Evolutionary conservation across 148 eudicot species (phyloP).

Genomic region (Rhododendron kiyosumense): DNA sequence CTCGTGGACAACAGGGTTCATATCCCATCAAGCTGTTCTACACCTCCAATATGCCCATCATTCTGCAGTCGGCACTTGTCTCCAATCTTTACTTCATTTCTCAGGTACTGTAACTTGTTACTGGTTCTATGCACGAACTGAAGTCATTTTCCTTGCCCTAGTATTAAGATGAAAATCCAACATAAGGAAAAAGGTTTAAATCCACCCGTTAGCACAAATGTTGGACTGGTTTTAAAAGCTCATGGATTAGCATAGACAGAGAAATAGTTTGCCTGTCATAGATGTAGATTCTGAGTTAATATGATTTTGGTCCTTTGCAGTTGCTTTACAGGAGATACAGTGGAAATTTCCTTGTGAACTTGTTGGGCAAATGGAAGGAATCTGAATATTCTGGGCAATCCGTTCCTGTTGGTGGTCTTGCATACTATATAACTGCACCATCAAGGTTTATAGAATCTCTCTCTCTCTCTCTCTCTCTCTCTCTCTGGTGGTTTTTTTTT

Average conservation of each 20-base stretch:
- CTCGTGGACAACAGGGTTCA: slow-evolving; percentile 94
- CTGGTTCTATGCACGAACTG: not conserved
- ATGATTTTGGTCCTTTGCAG: slow-evolving; percentile 22
- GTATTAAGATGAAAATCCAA: not conserved
- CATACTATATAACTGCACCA: slow-evolving; percentile 83
- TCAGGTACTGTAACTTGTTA: slow-evolving; percentile 36
- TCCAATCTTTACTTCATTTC: slow-evolving; percentile 89
- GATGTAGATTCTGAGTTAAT: not conserved
- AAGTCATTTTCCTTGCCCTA: not conserved
- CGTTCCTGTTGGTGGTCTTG: slow-evolving; percentile 91
- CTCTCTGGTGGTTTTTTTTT: not conserved
- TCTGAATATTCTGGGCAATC: slow-evolving; percentile 80
- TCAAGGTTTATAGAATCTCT: slow-evolving; percentile 44
- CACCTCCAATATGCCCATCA: slow-evolving; percentile 97
- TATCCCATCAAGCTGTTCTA: slow-evolving; percentile 89
- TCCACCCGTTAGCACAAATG: not conserved
- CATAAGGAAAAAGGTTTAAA: not conserved
- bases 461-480: not conserved
- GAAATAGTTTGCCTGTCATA: not conserved
- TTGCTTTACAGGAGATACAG: slow-evolving; percentile 66
- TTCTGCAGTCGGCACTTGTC: slow-evolving; percentile 87
- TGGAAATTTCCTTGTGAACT: slow-evolving; percentile 65
- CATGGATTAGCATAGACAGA: not conserved
- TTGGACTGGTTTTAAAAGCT: not conserved
- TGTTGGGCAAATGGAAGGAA: slow-evolving; percentile 84